These are phyloP conservation scores for Yamadazyma songkhlaensis DNA, from an alignment of 1,139 yeast species.

Conservation along the genomic window DNA sequence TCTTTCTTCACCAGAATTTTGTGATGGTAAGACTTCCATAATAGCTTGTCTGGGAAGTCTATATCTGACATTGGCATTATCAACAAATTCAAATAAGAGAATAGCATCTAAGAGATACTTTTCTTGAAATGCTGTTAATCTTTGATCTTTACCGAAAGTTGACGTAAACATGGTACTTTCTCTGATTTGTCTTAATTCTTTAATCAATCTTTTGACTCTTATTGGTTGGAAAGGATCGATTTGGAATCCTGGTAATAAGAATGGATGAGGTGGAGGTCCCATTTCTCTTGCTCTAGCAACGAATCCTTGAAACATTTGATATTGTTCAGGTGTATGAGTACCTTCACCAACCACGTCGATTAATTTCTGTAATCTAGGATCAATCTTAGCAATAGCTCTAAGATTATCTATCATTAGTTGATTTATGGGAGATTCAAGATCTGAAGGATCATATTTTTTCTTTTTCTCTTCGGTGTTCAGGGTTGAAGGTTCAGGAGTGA, in stretches of 20 bases:
- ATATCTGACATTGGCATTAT: conserved; percentile 73
- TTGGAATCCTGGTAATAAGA: conserved; percentile 13
- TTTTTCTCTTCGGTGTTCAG: not conserved
- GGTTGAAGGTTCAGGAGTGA: not conserved
- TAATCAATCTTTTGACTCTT: conserved; percentile 19
- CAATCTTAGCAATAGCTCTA: conserved; percentile 75
- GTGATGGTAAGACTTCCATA: conserved; percentile 53
- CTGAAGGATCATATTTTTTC: conserved; percentile 8
- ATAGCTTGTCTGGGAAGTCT: conserved; percentile 73
- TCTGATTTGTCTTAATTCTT: conserved; percentile 23
- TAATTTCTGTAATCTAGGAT: conserved; percentile 59
- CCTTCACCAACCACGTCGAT: conserved; percentile 89
- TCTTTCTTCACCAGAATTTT: conserved; percentile 20
- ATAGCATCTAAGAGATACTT: conserved; percentile 67
- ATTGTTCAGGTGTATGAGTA: conserved; percentile 65
- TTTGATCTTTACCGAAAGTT: conserved; percentile 37
- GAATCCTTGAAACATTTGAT: conserved; percentile 74
- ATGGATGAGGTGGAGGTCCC: conserved; percentile 56
- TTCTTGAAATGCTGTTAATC: conserved; percentile 73
- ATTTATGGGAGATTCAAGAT: conserved; percentile 37
- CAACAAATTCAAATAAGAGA: conserved; percentile 79
- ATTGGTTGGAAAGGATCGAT: conserved; percentile 17
- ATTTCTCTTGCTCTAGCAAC: conserved; percentile 72
- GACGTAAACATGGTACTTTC: conserved; percentile 23
- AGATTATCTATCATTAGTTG: conserved; percentile 78